phyloP scores from a whole-genome alignment of 2,329 filamentous ascomycete genomes.

The Alternaria dauci region DNA sequence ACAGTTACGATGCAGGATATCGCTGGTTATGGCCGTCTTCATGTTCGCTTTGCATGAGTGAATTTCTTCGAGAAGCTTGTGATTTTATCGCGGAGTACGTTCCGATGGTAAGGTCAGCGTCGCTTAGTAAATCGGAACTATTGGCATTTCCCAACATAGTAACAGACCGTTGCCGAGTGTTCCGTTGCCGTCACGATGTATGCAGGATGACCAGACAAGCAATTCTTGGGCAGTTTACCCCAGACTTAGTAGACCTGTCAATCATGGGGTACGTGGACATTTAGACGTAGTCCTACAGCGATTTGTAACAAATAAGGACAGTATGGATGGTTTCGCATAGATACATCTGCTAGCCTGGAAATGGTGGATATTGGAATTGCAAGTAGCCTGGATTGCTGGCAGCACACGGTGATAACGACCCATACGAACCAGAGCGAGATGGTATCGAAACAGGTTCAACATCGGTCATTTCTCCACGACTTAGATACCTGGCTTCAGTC shows the following conservation, averaged over 20 bases:
- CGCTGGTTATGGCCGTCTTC: not conserved
- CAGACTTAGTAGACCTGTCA: conserved; percentile 2
- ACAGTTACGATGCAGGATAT: not conserved
- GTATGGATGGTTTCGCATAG: not conserved
- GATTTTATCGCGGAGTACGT: not conserved
- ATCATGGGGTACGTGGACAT: conserved; percentile 3
- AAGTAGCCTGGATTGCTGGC: not conserved
- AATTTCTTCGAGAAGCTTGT: not conserved
- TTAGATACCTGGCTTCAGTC: not conserved
- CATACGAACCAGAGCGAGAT: not conserved
- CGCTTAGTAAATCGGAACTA: conserved; percentile 4
- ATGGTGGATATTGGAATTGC: not conserved
- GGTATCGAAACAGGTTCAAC: not conserved
- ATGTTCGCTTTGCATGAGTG: not conserved
- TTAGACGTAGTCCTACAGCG: not conserved
- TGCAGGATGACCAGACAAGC: conserved; percentile 9
- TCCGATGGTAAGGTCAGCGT: conserved; percentile 11
- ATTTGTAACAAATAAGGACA: not conserved
- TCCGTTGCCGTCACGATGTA: conserved; percentile 5
- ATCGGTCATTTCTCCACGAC: not conserved
- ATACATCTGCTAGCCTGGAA: not conserved
- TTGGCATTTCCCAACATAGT: conserved; percentile 15
- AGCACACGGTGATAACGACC: not conserved
- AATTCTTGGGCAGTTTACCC: conserved; percentile 2
- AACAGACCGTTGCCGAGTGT: conserved; percentile 20